Base-by-base conservation (phyloP, 2,329 filamentous ascomycete genomes). In the Aspergillus intermedius region DNA sequence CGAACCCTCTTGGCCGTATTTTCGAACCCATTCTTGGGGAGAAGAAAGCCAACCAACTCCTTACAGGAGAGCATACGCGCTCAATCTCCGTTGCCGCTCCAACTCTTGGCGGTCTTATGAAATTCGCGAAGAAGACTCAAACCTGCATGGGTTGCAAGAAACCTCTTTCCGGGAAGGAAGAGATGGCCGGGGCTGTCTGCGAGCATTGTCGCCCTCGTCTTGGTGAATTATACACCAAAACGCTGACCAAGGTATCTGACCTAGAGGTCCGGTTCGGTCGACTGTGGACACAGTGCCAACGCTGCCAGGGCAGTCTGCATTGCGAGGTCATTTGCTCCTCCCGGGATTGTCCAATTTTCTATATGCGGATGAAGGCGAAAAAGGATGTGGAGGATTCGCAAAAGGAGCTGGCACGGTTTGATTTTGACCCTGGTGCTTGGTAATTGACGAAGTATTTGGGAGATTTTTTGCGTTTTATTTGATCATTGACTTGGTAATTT, bases 361-460 rank as follows among this genome's bases (percentile, higher is more conserved):
- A 98, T 70, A 98, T 98, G 93, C 84, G 93, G 4, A 98, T 98
- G 93, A 98, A 98, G 78, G 91, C 91, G 28, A 95, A 96, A 80
- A 98, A 98, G 77, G 93, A 98, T 67, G 84, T 97, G 35, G 91
- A 97, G 69, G 93, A 98, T 73, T 86, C 85, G 1, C 89, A 91
- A 49, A 94, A 89, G 73, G 93, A 98, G 69, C 70, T 98, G 61
- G 80, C 80, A 59, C 77, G 93, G 60, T 98, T 98, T 71, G 93
- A 98, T 72, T 80, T 83, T 55, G 91, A 95, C 70, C 81, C 83
- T 60, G 84, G 86, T 49, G 80, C 88, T 23, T 84, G 81, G 80
- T 83, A 55, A 66, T 52, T 59, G 52, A 58, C 54, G 53, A 51
- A 34, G 5, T 28, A 25, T 43, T 30, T n/a, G 22, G 13, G 41